Base-by-base conservation (phyloP, 768 basidiomycete genomes). In the Tylopilus cervinicoccineus region DNA sequence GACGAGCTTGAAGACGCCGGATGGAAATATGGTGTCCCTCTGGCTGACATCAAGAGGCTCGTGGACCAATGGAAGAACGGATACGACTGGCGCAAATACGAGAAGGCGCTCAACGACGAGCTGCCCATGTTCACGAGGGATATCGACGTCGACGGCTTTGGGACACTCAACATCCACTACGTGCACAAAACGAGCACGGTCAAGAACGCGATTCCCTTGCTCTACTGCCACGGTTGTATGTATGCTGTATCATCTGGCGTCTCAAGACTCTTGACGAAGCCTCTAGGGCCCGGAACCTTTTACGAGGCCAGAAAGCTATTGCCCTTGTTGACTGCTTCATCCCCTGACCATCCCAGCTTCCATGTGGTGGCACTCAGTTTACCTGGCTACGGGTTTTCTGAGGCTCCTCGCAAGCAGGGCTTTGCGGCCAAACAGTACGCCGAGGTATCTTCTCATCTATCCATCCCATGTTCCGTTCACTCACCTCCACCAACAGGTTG, bases 321-420 rank as follows among this genome's bases (percentile, higher is more conserved):
- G 1, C 78, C 81, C 3, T 57, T 81, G 5, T 63, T 86, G 50
- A 69, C 74, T 0, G 61, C 69, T 19, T 61, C 65, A 0, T 69
- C 72, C 1, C 46, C 67, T 2, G 63, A 70, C 0, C 69, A 76
- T 5, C 82, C 81, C 2, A 77, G 73, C 43, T 85, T 86, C 59
- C 80, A 84, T 52, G 79, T 86, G 19, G 79, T 86, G 0, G 77
- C 76, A 0, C 52, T 75, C 29, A 77, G 81, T 54, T 55, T 84
- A 14, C 84, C 82, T 9, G 80, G 80, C 0, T 85, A 65, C 60
- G 83, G 80, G 0, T 84, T 83, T 62, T 83, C 83, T 0, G 73
- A 80, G 36, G 78, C 74, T 0, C 75, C 79, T 0, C 76, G 60
- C 41, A 76, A 76, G 58, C 71, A 70, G 49, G 80, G 81, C 0